Base-by-base conservation (phyloP, 768 basidiomycete species). In the Candolleomyces eurysporus region DNA sequence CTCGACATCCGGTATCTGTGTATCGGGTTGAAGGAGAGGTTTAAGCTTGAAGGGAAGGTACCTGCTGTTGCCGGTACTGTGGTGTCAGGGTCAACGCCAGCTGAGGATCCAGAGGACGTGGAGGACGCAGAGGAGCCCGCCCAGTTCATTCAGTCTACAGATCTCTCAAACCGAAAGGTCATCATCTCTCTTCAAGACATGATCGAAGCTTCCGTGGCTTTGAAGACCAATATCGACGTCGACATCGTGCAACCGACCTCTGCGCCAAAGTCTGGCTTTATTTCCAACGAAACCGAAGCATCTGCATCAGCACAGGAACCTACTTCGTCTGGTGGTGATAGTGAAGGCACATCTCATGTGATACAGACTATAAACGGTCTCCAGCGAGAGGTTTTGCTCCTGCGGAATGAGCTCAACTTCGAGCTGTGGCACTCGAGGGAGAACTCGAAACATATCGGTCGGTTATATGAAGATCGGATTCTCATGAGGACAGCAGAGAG, bases 381-480 rank as follows among this genome's bases (percentile, higher is more conserved):
- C 61, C 93, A 95, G 71, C 80, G 89, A 48, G 91, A 94, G 67
- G 79, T 90, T 1, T 72, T 93, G 2, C 72, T 93, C 31, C 76
- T 94, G 31, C 80, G 89, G 53, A 92, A 87, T 68, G 92, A 94
- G 64, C 83, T 94, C 46, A 92, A 92, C 69, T 92, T 94, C 62
- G 90, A 94, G 74, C 77, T 88, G 26, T 95, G 92, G 90, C 76
- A 90, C 46, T 87, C 90, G 60, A 80, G 90, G 64, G 88, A 93
- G 72, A 92, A 92, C 61, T 82, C 89, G 56, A 85, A 86, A 69
- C 91, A 94, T 67, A 89, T 95, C 54, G 90, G 88, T n/a, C 82
- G 88, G 45, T 75, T 94, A 48, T 89, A 91, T 66, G 83, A 88
- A 64, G 88, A 91, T 64, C 86, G 85, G 36, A 84, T 91, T 22